Evolutionary conservation across 2,329 filamentous ascomycete genomes (phyloP).

Genomic region (Fusarium secorum): DNA sequence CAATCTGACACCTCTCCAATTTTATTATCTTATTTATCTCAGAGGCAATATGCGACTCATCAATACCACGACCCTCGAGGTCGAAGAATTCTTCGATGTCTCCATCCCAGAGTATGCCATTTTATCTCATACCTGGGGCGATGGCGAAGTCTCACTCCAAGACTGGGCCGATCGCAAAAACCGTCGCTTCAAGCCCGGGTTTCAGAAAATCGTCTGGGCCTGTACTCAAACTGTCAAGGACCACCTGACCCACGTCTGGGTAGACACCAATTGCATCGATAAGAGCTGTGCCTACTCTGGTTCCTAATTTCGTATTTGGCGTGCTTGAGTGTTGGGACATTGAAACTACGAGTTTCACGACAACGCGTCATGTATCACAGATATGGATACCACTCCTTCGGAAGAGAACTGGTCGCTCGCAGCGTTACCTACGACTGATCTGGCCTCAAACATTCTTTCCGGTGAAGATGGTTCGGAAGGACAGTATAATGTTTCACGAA

Average conservation of each 20-base stretch:
- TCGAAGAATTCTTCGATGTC: neutral
- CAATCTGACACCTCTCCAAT: neutral
- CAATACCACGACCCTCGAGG: neutral
- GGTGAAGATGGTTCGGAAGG: neutral
- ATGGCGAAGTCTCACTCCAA: neutral
- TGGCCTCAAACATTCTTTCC: neutral
- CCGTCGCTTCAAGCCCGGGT: neutral
- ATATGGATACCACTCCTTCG: neutral
- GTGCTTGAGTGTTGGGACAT: neutral
- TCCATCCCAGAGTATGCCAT: neutral
- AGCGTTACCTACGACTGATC: neutral
- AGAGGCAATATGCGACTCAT: neutral
- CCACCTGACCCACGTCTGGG: neutral
- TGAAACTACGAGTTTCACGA: neutral
- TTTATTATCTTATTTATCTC: neutral
- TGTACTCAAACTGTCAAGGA: neutral
- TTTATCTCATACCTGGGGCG: neutral
- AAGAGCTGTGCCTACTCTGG: neutral
- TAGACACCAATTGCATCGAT: neutral
- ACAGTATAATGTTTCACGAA: neutral
- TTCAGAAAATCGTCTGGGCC: neutral
- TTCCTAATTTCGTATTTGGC: neutral
- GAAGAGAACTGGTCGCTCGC: neutral
- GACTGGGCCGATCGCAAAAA: neutral
- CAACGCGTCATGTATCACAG: neutral